Base-by-base conservation (phyloP, 31 red algal genomes). In the Porphyra umbilicalis region DNA sequence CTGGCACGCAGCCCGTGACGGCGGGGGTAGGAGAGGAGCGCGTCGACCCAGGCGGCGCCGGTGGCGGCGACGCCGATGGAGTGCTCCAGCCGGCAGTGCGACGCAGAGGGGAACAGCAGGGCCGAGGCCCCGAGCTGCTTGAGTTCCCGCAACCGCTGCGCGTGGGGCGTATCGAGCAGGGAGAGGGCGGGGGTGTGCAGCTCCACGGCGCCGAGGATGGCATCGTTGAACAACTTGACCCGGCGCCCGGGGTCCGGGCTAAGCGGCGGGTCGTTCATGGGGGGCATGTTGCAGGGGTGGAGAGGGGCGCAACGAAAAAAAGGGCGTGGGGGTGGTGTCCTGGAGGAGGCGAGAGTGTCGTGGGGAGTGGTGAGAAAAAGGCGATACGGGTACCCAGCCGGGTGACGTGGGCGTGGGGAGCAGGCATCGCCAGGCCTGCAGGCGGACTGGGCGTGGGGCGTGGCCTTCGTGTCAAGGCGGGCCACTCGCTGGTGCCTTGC, bases 21-120 rank as follows among this genome's bases (percentile, higher is more conserved):
- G 39, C 68, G 79, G 36, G 82, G 84, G 83, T 87, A 44, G 34
- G 37, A 40, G 83, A 86, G 89, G 25, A 98, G 77, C 67, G 81
- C 82, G 39, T 75, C 42, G 9, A 98, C 85, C 33, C 91, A 78
- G 4, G 79, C 67, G 76, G 82, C 36, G 8, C 93, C 90, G 1
- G 95, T 78, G 78, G 92, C 87, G 5, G 87, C 84, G 44, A 90
- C 92, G 68, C 98, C 98, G 20, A 99, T 68, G 42, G 81, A 83
- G 87, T 99, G 98, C 82, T 94, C 94, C 76, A 99, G 97, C 15
- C 98, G 92, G 75, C 90, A 93, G 82, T 99, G 98, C 13, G 92
- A 89, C 36, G 98, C 94, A 75, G 92, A 93, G 30, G 92, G 92
- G 80, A 90, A 99, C 9, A 94, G 88, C 16, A 84, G 84, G 30